phyloP scores from a whole-genome alignment of 208 protist species.

The Phytomonas sp. region DNA sequence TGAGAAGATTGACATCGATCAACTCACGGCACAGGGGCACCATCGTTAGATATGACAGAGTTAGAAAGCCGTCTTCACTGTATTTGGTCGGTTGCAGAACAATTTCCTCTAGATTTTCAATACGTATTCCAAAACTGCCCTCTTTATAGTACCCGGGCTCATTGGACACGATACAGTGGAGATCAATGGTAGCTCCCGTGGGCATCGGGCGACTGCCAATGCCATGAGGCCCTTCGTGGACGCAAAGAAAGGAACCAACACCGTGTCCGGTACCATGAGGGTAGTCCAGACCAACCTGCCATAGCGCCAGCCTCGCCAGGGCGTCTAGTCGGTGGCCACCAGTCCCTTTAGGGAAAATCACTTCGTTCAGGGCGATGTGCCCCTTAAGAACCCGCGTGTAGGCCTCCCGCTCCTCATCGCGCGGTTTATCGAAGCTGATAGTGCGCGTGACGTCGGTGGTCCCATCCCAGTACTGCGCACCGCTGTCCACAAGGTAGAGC shows the following conservation, averaged over 20 bases:
- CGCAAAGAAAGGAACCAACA: constrained; percentile 94
- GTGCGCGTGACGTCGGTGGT: constrained; percentile 97
- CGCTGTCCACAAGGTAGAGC: constrained; percentile 94
- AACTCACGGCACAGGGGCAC: constrained; percentile 86
- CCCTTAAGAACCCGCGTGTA: constrained; percentile 96
- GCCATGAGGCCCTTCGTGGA: constrained; percentile 93
- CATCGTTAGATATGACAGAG: constrained; percentile 81
- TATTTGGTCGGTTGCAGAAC: constrained; percentile 42
- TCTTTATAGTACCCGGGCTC: constrained; percentile 97
- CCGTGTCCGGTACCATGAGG: constrained; percentile 95
- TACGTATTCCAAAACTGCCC: constrained; percentile 96
- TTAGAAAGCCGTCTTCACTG: constrained; percentile 53
- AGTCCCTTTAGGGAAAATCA: constrained; percentile 84
- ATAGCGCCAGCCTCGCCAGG: constrained; percentile 86
- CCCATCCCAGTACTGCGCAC: constrained; percentile 92
- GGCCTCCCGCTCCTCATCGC: constrained; percentile 64
- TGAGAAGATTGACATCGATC: constrained; percentile 77
- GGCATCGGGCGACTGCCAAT: constrained; percentile 45
- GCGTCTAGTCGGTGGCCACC: constrained; percentile 81
- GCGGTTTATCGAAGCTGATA: constrained; percentile 78
- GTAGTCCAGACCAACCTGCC: constrained; percentile 93
- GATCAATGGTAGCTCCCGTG: constrained; percentile 48
- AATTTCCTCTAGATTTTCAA: constrained; percentile 95
- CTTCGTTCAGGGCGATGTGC: constrained; percentile 80
- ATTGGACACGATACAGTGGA: constrained; percentile 76